Conservation (phyloP, 1,284 basidiomycete species). For the Apiotrichum montevideense region DNA sequence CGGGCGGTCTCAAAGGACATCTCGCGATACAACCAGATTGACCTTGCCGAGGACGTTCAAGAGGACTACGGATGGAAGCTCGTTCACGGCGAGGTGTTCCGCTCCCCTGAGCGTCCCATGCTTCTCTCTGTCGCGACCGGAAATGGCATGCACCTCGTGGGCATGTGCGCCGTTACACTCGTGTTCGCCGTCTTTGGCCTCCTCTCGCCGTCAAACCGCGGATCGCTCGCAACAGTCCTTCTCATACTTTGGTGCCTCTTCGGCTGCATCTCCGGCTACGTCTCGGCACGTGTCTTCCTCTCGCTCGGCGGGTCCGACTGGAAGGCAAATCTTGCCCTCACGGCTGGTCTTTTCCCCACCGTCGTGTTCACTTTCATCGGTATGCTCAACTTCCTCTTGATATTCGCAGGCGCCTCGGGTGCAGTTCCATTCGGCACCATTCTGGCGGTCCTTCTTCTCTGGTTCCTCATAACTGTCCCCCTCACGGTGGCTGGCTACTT, state of each 20-base stretch:
- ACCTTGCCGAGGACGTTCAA: conserved; percentile 89
- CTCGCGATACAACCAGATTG: conserved; percentile 90
- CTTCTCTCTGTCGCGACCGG: conserved; percentile 78
- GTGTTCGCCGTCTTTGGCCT: conserved; percentile 97
- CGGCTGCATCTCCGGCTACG: conserved; percentile 83
- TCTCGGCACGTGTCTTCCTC: conserved; percentile 75
- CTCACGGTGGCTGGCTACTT: conserved; percentile 54
- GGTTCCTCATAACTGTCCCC: conserved; percentile 92
- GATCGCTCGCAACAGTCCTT: conserved; percentile 91
- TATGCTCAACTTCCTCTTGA: conserved; percentile 77
- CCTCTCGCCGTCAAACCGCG: conserved; percentile 90
- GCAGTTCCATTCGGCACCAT: conserved; percentile 95
- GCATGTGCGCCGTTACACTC: conserved; percentile 85
- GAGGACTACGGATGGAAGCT: conserved; percentile 97
- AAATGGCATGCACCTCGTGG: conserved; percentile 80
- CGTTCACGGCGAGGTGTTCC: conserved; percentile 91
- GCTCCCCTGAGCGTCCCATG: conserved; percentile 72
- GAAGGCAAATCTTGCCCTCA: conserved; percentile 77
- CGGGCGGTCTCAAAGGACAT: conserved; percentile 88
- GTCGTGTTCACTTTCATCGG: conserved; percentile 76
- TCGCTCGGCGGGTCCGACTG: conserved; percentile 75
- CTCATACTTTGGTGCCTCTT: conserved; percentile 94
- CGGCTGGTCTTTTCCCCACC: conserved; percentile 80
- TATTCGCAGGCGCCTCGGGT: conserved; percentile 80
- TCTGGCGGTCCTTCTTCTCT: conserved; percentile 80